Evolutionary conservation across 495 filamentous ascomycete genomes (phyloP).

Genomic region (Lepraria neglecta): DNA sequence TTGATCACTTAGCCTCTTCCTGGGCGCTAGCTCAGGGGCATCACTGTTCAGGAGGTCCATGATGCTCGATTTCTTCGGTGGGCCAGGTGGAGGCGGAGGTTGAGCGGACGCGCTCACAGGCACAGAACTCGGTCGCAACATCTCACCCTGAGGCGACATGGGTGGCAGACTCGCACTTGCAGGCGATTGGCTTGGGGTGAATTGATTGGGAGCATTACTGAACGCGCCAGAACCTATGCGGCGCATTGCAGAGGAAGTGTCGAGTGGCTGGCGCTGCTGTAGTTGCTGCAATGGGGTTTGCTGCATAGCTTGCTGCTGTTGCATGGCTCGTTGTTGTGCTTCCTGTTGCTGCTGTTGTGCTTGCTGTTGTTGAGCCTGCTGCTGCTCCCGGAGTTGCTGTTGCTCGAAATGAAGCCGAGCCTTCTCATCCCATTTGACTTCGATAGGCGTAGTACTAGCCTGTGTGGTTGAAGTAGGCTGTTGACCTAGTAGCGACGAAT

Average conservation of each 20-base stretch:
- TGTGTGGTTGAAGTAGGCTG: conserved; percentile 18
- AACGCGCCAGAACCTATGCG: conserved; percentile 14
- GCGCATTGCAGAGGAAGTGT: conserved; percentile 18
- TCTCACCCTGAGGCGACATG: conserved; percentile 40
- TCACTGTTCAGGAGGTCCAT: conserved; percentile 56
- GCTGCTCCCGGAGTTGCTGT: conserved; percentile 30
- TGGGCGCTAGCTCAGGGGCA: conserved; percentile 48
- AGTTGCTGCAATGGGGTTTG: conserved; percentile 18
- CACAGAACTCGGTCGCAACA: conserved; percentile 35
- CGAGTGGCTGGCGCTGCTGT: conserved; percentile 15
- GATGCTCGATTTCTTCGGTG: conserved; percentile 53
- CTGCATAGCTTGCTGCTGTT: conserved; percentile 22
- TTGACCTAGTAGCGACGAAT: conserved; percentile 26
- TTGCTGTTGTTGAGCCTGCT: conserved; percentile 33
- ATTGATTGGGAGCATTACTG: conserved; percentile 7
- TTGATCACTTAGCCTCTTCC: conserved; percentile 37
- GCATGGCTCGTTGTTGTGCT: conserved; percentile 13
- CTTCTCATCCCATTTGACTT: conserved; percentile 11
- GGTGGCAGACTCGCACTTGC: conserved; percentile 29
- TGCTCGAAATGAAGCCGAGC: conserved; percentile 18
- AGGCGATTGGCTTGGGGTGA: conserved; percentile 25
- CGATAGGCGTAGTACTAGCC: conserved; percentile 1
- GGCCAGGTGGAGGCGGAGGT: conserved; percentile 39
- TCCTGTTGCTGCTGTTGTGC: conserved; percentile 31
- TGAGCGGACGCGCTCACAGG: conserved; percentile 29